Percentiles rank a stretch among this genome's conserved stretches.
Conservation (phyloP, 208 protist genomes). For the Leishmania arabica region DNA sequence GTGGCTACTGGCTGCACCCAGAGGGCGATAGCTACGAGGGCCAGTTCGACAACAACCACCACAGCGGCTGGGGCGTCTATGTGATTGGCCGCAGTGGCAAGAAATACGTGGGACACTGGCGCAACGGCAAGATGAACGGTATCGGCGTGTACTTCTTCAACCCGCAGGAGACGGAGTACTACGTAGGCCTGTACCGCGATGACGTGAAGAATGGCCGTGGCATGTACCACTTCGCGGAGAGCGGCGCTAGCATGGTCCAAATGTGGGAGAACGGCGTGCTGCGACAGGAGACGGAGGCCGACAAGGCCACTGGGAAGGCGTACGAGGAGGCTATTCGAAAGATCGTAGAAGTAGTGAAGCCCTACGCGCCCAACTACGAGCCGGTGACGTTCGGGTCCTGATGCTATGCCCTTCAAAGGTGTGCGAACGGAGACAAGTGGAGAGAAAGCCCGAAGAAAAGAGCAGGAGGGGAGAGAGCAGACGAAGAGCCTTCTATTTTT, state of each 20-base stretch:
- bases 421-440: not conserved
- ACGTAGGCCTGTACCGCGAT: constrained; percentile 76
- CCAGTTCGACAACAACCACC: constrained; percentile 86
- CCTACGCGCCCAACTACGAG: constrained; percentile 73
- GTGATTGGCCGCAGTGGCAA: constrained; percentile 86
- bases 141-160: constrained; percentile 92
- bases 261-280: constrained; percentile 79
- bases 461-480: not conserved
- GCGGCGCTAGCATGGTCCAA: constrained; percentile 68
- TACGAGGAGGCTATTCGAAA: constrained; percentile 63
- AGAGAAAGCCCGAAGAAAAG: not conserved
- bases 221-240: constrained; percentile 88
- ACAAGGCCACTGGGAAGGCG: constrained; percentile 41
- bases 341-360: constrained; percentile 63
- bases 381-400: constrained; percentile 42
- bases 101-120: constrained; percentile 86
- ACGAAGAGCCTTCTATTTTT: not conserved
- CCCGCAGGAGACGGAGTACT: constrained; percentile 87
- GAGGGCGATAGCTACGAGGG: constrained; percentile 91
- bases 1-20: constrained; percentile 87
- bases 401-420: not conserved
- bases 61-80: constrained; percentile 92
- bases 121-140: constrained; percentile 88
- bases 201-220: constrained; percentile 87
- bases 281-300: constrained; percentile 61